Evolutionary conservation across 441 rosid genomes (phyloP), one percentile per base, ranked within the genome.

Genomic region (Omphalea diandra): DNA sequence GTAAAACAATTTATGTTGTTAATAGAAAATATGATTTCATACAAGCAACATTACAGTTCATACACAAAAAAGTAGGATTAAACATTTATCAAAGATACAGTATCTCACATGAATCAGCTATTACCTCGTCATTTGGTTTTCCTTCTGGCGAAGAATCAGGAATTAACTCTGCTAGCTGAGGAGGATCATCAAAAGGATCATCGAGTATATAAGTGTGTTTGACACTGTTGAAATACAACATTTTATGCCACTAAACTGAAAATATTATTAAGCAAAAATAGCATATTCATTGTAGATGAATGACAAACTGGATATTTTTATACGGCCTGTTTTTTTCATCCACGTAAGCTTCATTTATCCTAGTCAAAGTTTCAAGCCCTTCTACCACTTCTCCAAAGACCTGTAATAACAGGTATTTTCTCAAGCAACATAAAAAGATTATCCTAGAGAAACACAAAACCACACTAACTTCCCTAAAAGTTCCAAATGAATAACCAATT

Each of bases 321-420:
- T 66, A 90, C 7, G 97, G 97, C 58, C 94, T 83, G 74, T 81
- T 85, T 75, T 93, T 90, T 40, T 86, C 90, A 82, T 96, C 98
- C 52, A 90, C 89, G 71, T 81, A 91, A 75, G 97, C 88, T 87
- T 93, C 98, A 80, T 93, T 93, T 64, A 93, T 93, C 82, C 97
- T 83, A 38, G 81, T 79, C 79, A 96, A 74, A 59, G 97, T 88
- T 63, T 93, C 98, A 73, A 88, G 69, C 29, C 98, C 99, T 84
- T 93, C 99, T 4, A 91, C 97, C 74, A 93, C 80, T 88, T 91
- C 97, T 53, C 97, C 98, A 82, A 96, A 96, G 52, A 96, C 97
- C 99, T 93, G 76, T 7, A 75, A 76, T 40, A 38, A 36, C 12
- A 65, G 58, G 53, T 24, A 65, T 8, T 24, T 18, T 41, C 15